Base-by-base conservation (phyloP, 23 red algal genomes). In the Agarophyton chilense region DNA sequence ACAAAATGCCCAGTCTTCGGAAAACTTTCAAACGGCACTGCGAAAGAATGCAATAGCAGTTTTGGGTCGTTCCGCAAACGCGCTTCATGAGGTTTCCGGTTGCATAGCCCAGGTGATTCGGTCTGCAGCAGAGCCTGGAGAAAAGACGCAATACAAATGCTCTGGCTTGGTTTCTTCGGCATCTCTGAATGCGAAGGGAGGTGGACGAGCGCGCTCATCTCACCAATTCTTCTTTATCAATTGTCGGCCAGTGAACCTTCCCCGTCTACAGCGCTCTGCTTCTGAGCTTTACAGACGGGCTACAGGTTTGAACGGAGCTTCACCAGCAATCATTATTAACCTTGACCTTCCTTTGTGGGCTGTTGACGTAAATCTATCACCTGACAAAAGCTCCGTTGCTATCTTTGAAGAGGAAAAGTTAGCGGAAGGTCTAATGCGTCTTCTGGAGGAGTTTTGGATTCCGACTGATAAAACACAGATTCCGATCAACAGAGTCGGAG, bases 321-420 rank as follows among this genome's bases (percentile, higher is more conserved):
- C 84, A 25, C 96, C 96, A 8, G 60, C 76, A 12, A 53, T 94
- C 5, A 82, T 99, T 22, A 31, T 99, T 2, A 66, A 93, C 28
- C 17, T 98, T 26, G 46, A 52, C 8, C 72, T 96, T 50, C 93
- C 92, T 1, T 56, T 57, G 40, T 87, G 45, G 53, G 60, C 47
- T 18, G 36, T 88, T 32, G 97, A 99, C 57, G 77, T 94, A 34
- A 99, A 99, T 72, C 24, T 95, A 41, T 49, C 68, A 11, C 90
- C 97, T 46, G 97, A 96, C 93, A 99, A 95, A 68, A 72, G 82
- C 11, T 49, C 94, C 47, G 83, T 95, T 9, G 71, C 94, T 18
- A 45, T 98, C 51, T 85, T 79, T 34, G 73, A 91, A 18, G 95
- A 91, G 43, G 40, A 39, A 0, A 85, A 84, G 26, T 32, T 98